Conservation (phyloP, 352 stramenopile species). For the Phytopythium helicoides region DNA sequence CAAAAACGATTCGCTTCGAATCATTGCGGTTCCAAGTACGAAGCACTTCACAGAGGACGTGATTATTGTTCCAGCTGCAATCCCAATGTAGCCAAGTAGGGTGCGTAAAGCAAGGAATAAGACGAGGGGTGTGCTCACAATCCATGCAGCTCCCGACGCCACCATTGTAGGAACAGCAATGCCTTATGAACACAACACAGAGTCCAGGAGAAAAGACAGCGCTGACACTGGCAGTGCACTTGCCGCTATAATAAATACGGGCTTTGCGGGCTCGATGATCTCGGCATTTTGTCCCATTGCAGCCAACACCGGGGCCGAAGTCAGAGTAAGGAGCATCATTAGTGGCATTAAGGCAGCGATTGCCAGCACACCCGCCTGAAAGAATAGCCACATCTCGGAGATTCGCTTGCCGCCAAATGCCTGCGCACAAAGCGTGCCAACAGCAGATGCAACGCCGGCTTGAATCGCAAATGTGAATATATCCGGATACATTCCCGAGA, state of each 20-base stretch:
- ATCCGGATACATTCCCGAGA: conserved; percentile 13
- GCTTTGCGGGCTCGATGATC: conserved; percentile 1
- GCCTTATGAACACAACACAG: conserved; percentile 25
- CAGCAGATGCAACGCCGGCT: not conserved
- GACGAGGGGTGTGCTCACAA: conserved; percentile 15
- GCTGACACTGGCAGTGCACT: not conserved
- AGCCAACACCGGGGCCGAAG: conserved; percentile 1
- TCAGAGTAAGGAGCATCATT: conserved; percentile 1
- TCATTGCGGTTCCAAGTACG: conserved; percentile 10
- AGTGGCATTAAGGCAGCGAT: conserved; percentile 7
- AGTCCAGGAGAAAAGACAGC: not conserved
- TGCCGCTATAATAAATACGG: not conserved
- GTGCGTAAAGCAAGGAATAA: conserved; percentile 31
- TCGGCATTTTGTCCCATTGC: conserved; percentile 2
- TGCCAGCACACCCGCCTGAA: conserved; percentile 25
- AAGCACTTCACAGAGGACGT: conserved; percentile 13
- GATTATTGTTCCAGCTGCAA: conserved; percentile 12
- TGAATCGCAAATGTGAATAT: not conserved
- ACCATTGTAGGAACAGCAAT: conserved; percentile 19
- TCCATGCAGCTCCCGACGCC: conserved; percentile 12
- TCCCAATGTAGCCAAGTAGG: conserved; percentile 26
- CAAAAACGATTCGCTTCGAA: conserved; percentile 17
- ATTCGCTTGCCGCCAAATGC: conserved; percentile 30
- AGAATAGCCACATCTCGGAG: conserved; percentile 34
- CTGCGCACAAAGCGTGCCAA: conserved; percentile 33